These are phyloP conservation scores for Daldinia loculata DNA, from an alignment of 495 filamentous ascomycete species.

Conservation along the genomic window DNA sequence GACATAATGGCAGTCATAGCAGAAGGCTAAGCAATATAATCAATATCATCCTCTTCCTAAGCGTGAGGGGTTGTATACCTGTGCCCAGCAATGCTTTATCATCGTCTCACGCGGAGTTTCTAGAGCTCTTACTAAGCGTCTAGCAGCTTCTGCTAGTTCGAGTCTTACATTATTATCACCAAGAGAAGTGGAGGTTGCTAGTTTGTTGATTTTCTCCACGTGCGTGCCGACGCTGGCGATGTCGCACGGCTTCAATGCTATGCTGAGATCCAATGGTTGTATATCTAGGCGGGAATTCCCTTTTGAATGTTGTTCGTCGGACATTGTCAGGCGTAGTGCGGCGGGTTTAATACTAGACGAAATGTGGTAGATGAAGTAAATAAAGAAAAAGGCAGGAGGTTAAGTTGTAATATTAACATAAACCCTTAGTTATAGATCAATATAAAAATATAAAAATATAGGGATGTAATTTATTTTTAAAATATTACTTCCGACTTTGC, in stretches of 20 bases:
- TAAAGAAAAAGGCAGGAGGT: too few relatives aligned
- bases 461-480: too few relatives aligned
- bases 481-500: too few relatives aligned
- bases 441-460: too few relatives aligned
- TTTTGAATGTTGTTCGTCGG: neutral
- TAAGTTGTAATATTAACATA: too few relatives aligned
- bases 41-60: neutral
- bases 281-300: neutral
- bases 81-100: slow-evolving; percentile 1
- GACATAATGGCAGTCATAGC: neutral
- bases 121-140: neutral
- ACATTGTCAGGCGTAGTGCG: neutral
- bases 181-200: neutral
- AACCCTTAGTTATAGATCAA: too few relatives aligned
- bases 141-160: neutral
- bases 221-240: neutral
- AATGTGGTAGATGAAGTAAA: too few relatives aligned
- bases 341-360: too few relatives aligned
- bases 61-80: neutral
- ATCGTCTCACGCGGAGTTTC: neutral
- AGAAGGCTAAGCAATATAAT: neutral
- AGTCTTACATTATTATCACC: neutral
- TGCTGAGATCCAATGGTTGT: too few relatives aligned
- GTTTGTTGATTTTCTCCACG: neutral
- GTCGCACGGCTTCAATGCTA: neutral